A percentile compares a stretch with the other conserved stretches of the same genome.
Evolutionary conservation across 2,329 filamentous ascomycete genomes (phyloP).

Genomic region (Mariannaea sp.): DNA sequence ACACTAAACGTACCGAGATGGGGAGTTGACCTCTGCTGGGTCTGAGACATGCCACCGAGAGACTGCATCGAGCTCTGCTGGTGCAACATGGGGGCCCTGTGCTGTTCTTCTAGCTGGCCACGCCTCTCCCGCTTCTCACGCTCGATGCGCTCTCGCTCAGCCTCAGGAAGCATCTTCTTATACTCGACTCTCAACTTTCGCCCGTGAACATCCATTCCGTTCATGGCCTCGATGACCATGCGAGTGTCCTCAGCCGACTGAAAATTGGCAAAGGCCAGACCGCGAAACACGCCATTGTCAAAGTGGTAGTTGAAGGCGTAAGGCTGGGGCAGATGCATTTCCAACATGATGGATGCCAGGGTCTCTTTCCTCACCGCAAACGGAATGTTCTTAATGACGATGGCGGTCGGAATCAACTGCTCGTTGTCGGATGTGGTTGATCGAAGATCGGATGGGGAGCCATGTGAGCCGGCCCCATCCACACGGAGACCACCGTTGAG

Average conservation of each 20-base stretch:
- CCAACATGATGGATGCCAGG: slow-evolving; percentile 89
- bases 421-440: slow-evolving; percentile 63
- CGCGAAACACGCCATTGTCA: slow-evolving; percentile 95
- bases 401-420: slow-evolving; percentile 95
- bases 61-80: slow-evolving; percentile 88
- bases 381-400: slow-evolving; percentile 99
- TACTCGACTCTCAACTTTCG: slow-evolving; percentile 96
- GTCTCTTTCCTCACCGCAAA: slow-evolving; percentile 98
- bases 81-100: slow-evolving; percentile 77
- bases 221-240: slow-evolving; percentile 89
- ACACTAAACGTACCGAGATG: slow-evolving; percentile 52
- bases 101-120: slow-evolving; percentile 95
- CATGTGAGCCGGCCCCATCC: slow-evolving; percentile 47
- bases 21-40: slow-evolving; percentile 56
- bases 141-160: slow-evolving; percentile 94
- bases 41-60: slow-evolving; percentile 67
- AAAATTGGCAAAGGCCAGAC: slow-evolving; percentile 97
- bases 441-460: slow-evolving; percentile 48
- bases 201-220: slow-evolving; percentile 93
- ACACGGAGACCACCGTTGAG: slow-evolving; percentile 51
- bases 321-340: slow-evolving; percentile 88
- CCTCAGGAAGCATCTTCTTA: slow-evolving; percentile 98
- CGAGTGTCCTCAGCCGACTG: slow-evolving; percentile 93
- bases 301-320: slow-evolving; percentile 99
- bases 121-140: slow-evolving; percentile 95